Evolutionary conservation across 768 basidiomycete genomes (phyloP).

Genomic region (Leccinum variicolor): DNA sequence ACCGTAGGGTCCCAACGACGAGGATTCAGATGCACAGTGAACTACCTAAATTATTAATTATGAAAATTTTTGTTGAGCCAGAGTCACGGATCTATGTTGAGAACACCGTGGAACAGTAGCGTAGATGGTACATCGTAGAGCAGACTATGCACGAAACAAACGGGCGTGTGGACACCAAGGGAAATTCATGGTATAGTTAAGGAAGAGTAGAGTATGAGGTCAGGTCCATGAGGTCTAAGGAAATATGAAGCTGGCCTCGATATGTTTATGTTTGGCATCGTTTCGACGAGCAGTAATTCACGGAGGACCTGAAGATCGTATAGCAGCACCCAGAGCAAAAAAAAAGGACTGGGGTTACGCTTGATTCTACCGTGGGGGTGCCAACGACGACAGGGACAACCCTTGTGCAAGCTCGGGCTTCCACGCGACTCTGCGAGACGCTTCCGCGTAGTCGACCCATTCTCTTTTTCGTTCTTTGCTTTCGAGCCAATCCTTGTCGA

Average conservation of each 20-base stretch:
- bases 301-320: conserved; percentile 10
- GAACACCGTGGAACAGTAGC: conserved; percentile 13
- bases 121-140: conserved; percentile 30
- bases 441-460: conserved; percentile 88
- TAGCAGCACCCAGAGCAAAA: conserved; percentile 7
- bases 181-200: conserved; percentile 28
- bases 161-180: conserved; percentile 12
- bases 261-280: conserved; percentile 12
- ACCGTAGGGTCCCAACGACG: neutral
- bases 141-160: conserved; percentile 29
- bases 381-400: conserved; percentile 67
- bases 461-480: conserved; percentile 74
- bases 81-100: conserved; percentile 29
- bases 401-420: conserved; percentile 82
- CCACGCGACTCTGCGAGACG: conserved; percentile 71
- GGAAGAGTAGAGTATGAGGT: conserved; percentile 27
- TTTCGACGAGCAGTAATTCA: conserved; percentile 11
- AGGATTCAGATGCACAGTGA: conserved; percentile 19
- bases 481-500: conserved; percentile 83
- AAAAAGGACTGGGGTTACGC: neutral
- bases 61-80: conserved; percentile 10
- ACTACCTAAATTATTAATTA: conserved; percentile 28
- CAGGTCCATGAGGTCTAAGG: conserved; percentile 22
- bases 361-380: conserved; percentile 46
- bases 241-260: conserved; percentile 17